Conservation (phyloP, 2,329 filamentous ascomycete genomes). For the Stenocarpella maydis region DNA sequence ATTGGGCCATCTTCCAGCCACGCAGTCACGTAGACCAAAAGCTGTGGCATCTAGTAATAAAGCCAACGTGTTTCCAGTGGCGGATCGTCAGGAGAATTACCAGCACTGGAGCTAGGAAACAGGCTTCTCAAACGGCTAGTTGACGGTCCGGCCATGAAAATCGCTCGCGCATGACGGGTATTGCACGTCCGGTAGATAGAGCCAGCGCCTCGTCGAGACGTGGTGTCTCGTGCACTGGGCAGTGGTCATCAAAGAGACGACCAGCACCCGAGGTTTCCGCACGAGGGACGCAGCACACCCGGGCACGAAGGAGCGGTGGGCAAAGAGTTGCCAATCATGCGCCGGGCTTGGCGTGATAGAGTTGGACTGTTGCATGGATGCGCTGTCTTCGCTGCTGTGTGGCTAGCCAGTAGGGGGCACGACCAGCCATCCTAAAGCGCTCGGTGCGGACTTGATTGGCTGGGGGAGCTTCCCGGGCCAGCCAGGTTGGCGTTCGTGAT, state of each 20-base stretch:
- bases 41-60: neutral
- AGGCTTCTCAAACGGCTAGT: conserved; percentile 20
- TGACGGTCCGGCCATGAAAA: conserved; percentile 25
- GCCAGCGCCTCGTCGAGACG: neutral
- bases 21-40: neutral
- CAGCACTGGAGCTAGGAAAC: conserved; percentile 13
- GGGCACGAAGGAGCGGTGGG: conserved; percentile 25
- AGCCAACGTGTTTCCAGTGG: conserved; percentile 7
- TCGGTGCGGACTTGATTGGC: conserved; percentile 53
- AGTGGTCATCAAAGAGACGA: neutral
- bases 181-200: conserved; percentile 3
- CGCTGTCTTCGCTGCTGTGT: conserved; percentile 53
- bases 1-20: neutral
- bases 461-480: conserved; percentile 47
- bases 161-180: conserved; percentile 21
- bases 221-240: too few relatives aligned
- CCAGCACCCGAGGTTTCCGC: conserved; percentile 29
- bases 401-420: conserved; percentile 25
- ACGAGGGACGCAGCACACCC: conserved; percentile 4
- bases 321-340: conserved; percentile 28
- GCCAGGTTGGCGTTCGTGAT: conserved; percentile 44
- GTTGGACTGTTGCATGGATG: conserved; percentile 48
- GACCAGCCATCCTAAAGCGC: conserved; percentile 18
- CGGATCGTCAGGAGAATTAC: conserved; percentile 26
- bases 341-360: conserved; percentile 31